Evolutionary conservation across 352 stramenopile genomes (phyloP).

Genomic region (Phytophthora pistaciae): DNA sequence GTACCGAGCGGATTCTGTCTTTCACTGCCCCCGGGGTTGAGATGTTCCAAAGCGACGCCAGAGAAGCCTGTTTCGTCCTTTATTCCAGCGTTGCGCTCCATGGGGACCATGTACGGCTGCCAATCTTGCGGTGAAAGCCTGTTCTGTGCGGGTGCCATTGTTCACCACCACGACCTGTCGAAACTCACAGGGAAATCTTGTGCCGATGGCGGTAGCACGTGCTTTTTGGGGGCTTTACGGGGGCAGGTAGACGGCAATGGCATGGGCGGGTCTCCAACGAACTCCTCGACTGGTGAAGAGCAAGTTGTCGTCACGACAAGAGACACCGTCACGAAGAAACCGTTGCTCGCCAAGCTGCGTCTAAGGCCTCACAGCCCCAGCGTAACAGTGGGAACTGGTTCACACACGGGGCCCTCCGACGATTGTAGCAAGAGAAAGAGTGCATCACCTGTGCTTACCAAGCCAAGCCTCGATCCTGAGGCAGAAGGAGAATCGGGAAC

Average conservation of each 20-base stretch:
- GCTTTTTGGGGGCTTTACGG: slow-evolving; percentile 26
- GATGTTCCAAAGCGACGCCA: slow-evolving; percentile 11
- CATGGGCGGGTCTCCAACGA: background rate
- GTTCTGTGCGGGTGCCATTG: slow-evolving; percentile 71
- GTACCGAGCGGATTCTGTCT: slow-evolving; percentile 69
- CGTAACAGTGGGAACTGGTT: slow-evolving; percentile 21
- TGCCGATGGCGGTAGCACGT: slow-evolving; percentile 1
- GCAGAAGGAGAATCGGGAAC: background rate
- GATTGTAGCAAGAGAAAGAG: slow-evolving; percentile 15
- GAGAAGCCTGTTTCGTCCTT: slow-evolving; percentile 41
- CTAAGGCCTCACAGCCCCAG: slow-evolving; percentile 59
- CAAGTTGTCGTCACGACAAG: slow-evolving; percentile 3
- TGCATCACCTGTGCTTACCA: slow-evolving; percentile 10
- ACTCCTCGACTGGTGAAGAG: slow-evolving; percentile 1
- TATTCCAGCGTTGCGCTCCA: slow-evolving; percentile 75
- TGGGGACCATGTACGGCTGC: slow-evolving; percentile 79
- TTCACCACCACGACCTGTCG: slow-evolving; percentile 40
- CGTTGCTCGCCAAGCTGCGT: slow-evolving; percentile 62
- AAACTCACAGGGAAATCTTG: slow-evolving; percentile 7
- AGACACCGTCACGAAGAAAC: slow-evolving; percentile 41
- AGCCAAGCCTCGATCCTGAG: slow-evolving; percentile 6
- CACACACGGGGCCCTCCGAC: background rate
- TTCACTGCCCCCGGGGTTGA: slow-evolving; percentile 36
- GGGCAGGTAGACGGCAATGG: background rate
- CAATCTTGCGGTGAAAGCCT: slow-evolving; percentile 60